Evolutionary conservation across 257 asterid species (phyloP).

Genomic region (Nemophila menziesii): DNA sequence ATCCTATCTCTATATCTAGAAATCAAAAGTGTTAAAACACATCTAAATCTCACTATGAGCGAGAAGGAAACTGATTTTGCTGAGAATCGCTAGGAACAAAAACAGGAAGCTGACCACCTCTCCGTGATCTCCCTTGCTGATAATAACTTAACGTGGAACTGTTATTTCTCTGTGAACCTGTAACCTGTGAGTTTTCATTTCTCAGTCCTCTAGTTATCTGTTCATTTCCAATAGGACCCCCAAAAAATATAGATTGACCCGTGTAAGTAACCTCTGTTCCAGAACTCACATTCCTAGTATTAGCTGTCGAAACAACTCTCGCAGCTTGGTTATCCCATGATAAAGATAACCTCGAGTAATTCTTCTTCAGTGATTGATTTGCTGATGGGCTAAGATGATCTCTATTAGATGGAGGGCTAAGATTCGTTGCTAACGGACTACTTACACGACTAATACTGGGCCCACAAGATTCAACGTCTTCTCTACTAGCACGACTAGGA

Average conservation of each 20-base stretch:
- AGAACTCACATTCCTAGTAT: conserved; percentile 30
- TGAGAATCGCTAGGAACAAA: conserved; percentile 83
- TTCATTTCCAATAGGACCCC: conserved; percentile 65
- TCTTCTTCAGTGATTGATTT: conserved; percentile 43
- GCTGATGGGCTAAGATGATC: conserved; percentile 61
- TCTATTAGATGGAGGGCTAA: conserved; percentile 35
- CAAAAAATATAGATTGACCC: conserved; percentile 83
- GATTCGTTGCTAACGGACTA: conserved; percentile 65
- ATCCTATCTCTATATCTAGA: conserved; percentile 14
- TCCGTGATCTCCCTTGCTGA: conserved; percentile 76
- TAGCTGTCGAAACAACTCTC: conserved; percentile 48
- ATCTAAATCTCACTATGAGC: conserved; percentile 23
- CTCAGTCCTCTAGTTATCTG: conserved; percentile 32
- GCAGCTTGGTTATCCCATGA: conserved; percentile 87
- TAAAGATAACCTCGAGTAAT: conserved; percentile 44
- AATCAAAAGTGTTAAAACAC: conserved; percentile 7
- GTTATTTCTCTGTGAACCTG: conserved; percentile 30
- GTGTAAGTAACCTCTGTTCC: conserved; percentile 72
- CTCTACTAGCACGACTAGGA: conserved; percentile 70
- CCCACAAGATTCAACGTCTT: conserved; percentile 56
- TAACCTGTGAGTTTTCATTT: conserved; percentile 15
- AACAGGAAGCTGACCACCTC: conserved; percentile 92
- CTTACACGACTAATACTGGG: conserved; percentile 66
- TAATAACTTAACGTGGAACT: conserved; percentile 45
- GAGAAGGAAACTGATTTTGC: conserved; percentile 48